These are phyloP conservation scores for Cercophora sp. DNA, from an alignment of 495 filamentous ascomycete species.

Conservation along the genomic window DNA sequence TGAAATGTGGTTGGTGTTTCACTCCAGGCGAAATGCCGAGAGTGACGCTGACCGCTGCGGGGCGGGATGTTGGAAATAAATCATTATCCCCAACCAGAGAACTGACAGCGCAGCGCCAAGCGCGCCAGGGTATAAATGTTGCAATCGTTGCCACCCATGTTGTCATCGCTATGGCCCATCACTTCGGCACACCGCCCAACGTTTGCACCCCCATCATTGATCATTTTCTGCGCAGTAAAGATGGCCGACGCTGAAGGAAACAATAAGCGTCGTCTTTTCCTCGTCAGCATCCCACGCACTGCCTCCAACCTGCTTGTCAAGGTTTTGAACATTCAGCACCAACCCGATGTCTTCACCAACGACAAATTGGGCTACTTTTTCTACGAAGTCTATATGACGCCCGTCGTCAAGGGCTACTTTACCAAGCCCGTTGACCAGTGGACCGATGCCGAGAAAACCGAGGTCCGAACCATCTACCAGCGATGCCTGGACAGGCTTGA, in stretches of 20 bases:
- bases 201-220: too few species aligned
- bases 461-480: neutral
- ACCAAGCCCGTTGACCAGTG: neutral
- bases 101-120: too few species aligned
- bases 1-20: too few species aligned
- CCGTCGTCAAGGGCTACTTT: neutral
- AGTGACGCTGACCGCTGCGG: too few species aligned
- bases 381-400: neutral
- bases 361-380: conserved; percentile 9
- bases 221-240: too few species aligned
- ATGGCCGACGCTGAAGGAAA: neutral
- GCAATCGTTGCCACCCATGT: too few species aligned
- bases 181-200: too few species aligned
- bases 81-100: too few species aligned
- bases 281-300: conserved; percentile 9
- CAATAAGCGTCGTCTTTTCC: neutral
- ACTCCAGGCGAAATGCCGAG: too few species aligned
- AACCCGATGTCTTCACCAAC: conserved; percentile 6
- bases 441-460: conserved; percentile 4
- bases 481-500: neutral
- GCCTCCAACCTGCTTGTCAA: conserved; percentile 9
- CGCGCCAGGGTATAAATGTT: too few species aligned
- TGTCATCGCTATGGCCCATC: too few species aligned
- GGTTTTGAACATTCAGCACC: conserved; percentile 7
- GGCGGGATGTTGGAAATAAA: too few species aligned